These are phyloP conservation scores for Silene vulgaris DNA, from an alignment of 179 eudicot species.

Conservation along the genomic window DNA sequence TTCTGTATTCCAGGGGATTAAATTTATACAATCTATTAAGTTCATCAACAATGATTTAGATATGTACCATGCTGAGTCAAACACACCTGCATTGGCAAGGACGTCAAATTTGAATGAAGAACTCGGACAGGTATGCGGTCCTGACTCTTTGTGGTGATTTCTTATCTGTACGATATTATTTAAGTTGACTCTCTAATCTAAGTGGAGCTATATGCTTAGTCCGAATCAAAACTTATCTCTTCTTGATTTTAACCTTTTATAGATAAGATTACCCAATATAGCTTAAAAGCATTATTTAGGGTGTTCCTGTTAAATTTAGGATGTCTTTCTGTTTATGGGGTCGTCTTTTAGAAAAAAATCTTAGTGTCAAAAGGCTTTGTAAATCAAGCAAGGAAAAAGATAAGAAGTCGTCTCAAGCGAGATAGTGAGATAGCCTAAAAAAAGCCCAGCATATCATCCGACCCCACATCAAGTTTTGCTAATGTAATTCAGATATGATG, in stretches of 20 bases:
- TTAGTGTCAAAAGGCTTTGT: conserved; percentile 5
- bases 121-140: conserved; percentile 84
- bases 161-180: neutral
- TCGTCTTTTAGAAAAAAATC: no score
- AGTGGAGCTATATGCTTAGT: neutral
- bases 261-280: no score
- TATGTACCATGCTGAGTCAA: conserved; percentile 85
- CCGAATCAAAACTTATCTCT: no score
- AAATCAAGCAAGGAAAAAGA: neutral
- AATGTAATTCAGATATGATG: conserved; percentile 10
- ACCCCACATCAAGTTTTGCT: neutral
- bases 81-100: conserved; percentile 93
- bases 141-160: neutral
- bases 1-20: conserved; percentile 59
- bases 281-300: no score
- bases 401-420: neutral
- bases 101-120: conserved; percentile 99
- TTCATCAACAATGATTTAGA: conserved; percentile 87
- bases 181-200: neutral
- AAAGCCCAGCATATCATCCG: neutral
- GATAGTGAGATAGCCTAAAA: neutral
- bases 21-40: conserved; percentile 83
- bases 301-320: no score
- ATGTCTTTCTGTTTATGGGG: no score
- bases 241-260: no score